Conservation (phyloP, 352 stramenopile species). For the Pythium scleroteichum region DNA sequence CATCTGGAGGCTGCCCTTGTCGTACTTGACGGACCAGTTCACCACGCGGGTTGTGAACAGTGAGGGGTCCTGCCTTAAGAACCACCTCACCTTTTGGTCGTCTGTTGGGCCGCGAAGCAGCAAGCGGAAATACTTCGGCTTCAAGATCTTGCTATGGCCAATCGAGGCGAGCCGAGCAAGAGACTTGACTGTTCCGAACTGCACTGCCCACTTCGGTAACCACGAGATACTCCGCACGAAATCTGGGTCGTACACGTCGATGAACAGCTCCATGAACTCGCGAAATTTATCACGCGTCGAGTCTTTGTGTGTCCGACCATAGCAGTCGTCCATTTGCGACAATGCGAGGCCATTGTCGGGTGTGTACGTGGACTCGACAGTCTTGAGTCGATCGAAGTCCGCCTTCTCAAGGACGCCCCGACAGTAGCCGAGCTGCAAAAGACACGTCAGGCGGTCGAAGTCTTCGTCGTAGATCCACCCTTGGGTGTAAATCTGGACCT, state of each 20-base stretch:
- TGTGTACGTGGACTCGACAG: too few species aligned
- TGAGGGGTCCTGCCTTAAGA: not conserved
- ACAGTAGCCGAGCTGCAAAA: too few species aligned
- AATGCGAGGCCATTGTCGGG: not conserved
- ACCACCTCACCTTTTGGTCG: slow-evolving; percentile 1
- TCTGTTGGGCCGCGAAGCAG: not conserved
- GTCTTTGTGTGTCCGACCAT: not conserved
- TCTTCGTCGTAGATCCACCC: too few species aligned
- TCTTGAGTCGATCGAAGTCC: too few species aligned
- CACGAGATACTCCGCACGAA: not conserved
- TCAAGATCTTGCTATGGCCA: not conserved
- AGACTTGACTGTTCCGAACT: not conserved
- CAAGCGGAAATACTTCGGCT: not conserved
- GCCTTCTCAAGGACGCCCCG: too few species aligned
- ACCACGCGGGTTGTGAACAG: not conserved
- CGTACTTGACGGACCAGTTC: not conserved
- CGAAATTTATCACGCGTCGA: not conserved
- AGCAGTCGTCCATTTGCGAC: too few species aligned
- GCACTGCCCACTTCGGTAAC: slow-evolving; percentile 1
- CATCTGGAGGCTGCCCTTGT: not conserved
- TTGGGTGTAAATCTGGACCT: too few species aligned
- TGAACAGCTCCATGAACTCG: not conserved
- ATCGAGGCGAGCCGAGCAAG: not conserved
- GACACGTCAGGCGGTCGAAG: too few species aligned
- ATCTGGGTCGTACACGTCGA: not conserved